Conservation (phyloP, 108 stramenopile genomes). For the Nitzschia putrida region DNA sequence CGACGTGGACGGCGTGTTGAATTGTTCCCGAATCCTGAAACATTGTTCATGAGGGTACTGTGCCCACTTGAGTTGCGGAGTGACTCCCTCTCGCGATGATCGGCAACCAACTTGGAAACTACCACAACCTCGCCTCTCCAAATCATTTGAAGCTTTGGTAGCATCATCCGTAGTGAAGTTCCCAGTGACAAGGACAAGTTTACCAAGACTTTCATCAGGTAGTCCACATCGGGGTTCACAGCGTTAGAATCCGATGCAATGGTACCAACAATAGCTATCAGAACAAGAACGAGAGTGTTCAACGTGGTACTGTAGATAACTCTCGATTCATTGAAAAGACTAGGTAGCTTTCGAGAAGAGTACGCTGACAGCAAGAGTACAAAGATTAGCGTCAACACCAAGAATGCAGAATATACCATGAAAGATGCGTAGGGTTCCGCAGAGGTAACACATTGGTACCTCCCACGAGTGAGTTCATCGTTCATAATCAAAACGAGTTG, state of each 20-base stretch:
- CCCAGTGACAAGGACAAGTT: conserved; percentile 16
- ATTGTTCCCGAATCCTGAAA: conserved; percentile 7
- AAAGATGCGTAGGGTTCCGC: neutral
- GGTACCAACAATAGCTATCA: neutral
- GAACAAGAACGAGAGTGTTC: conserved; percentile 8
- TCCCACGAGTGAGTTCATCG: conserved; percentile 1
- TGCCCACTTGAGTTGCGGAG: neutral
- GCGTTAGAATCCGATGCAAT: neutral
- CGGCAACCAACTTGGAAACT: conserved; percentile 25
- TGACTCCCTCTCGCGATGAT: conserved; percentile 9
- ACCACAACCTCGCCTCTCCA: conserved; percentile 33
- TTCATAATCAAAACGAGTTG: conserved; percentile 1
- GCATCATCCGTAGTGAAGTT: conserved; percentile 15
- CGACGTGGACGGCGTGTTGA: too few relatives aligned
- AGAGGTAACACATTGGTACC: neutral
- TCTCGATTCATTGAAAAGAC: conserved; percentile 37
- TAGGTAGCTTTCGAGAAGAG: conserved; percentile 25
- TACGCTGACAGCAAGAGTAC: conserved; percentile 26
- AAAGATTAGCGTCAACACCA: conserved; percentile 1
- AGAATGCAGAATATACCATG: neutral
- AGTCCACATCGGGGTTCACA: conserved; percentile 22
- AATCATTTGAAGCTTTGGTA: conserved; percentile 29
- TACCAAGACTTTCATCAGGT: conserved; percentile 18
- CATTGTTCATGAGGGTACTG: conserved; percentile 2
- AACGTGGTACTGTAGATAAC: conserved; percentile 1